These are phyloP conservation scores for Cyclotella sp. DNA, from an alignment of 108 stramenopile genomes.

Conservation along the genomic window DNA sequence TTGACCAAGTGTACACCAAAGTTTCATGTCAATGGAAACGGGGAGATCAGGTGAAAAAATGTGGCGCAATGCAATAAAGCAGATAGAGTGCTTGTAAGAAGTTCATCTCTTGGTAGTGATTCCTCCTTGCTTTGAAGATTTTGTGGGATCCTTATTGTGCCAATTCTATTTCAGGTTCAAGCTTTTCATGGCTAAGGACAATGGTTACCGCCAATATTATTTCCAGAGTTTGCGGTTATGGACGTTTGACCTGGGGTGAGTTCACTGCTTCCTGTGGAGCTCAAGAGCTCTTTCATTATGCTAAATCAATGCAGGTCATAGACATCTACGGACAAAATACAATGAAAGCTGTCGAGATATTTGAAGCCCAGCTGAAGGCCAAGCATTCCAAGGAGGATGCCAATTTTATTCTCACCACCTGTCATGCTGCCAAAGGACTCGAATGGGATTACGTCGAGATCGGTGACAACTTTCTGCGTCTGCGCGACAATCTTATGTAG, in stretches of 20 bases:
- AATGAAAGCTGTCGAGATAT: constrained; percentile 30
- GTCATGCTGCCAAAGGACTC: constrained; percentile 47
- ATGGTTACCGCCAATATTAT: constrained; percentile 17
- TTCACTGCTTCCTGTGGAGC: constrained; percentile 18
- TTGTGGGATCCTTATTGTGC: no score
- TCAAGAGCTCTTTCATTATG: constrained; percentile 24
- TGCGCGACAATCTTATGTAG: constrained; percentile 5
- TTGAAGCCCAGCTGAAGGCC: constrained; percentile 40
- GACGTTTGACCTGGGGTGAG: constrained; percentile 29
- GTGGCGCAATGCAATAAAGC: constrained; percentile 18
- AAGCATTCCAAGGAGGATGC: constrained; percentile 48
- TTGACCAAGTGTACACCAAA: constrained; percentile 12
- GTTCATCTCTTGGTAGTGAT: not conserved
- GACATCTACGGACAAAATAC: constrained; percentile 30
- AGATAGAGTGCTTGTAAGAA: constrained; percentile 35
- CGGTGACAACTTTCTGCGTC: constrained; percentile 38
- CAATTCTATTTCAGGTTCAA: not conserved
- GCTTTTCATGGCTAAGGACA: constrained; percentile 14
- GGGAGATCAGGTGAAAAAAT: constrained; percentile 34
- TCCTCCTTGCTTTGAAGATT: not conserved
- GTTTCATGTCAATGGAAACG: constrained; percentile 38
- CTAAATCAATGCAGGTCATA: constrained; percentile 18
- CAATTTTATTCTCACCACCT: constrained; percentile 48
- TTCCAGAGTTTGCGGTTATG: constrained; percentile 43
- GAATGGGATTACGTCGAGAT: constrained; percentile 53